Conservation (phyloP, 108 stramenopile genomes). For the Skeletonema grethae region DNA sequence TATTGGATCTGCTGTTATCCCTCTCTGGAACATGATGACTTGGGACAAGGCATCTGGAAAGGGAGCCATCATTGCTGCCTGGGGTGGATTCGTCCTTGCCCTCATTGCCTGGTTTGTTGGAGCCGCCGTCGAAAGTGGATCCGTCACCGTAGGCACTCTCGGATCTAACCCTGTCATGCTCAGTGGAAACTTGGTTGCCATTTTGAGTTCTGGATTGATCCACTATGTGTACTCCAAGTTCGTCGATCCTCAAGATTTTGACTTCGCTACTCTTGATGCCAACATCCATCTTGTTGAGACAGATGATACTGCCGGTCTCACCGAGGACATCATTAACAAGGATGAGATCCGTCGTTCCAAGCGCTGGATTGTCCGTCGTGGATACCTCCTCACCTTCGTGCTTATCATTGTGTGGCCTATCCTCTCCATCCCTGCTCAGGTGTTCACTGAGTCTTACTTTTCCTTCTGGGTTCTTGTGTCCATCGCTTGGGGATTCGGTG, state of each 20-base stretch:
- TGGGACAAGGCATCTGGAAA: slow-evolving; percentile 84
- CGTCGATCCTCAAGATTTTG: slow-evolving; percentile 85
- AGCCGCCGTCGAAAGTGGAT: slow-evolving; percentile 59
- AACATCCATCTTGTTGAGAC: slow-evolving; percentile 77
- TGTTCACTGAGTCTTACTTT: slow-evolving; percentile 82
- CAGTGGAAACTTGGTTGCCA: slow-evolving; percentile 88
- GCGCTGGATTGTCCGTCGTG: slow-evolving; percentile 83
- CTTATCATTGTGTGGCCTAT: slow-evolving; percentile 91
- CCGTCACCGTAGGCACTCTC: slow-evolving; percentile 64
- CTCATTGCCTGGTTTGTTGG: slow-evolving; percentile 78
- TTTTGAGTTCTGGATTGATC: slow-evolving; percentile 73
- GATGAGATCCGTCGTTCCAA: slow-evolving; percentile 60
- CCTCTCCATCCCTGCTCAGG: slow-evolving; percentile 85
- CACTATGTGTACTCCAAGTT: slow-evolving; percentile 70
- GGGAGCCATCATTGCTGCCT: slow-evolving; percentile 86
- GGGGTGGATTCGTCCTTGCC: slow-evolving; percentile 77
- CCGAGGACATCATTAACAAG: slow-evolving; percentile 63
- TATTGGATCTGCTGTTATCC: slow-evolving; percentile 91
- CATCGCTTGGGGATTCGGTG: slow-evolving; percentile 88
- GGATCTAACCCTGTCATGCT: slow-evolving; percentile 92
- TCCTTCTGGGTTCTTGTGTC: slow-evolving; percentile 91
- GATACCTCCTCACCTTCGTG: slow-evolving; percentile 77
- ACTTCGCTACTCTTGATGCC: slow-evolving; percentile 66
- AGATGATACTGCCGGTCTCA: slow-evolving; percentile 77
- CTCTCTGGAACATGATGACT: slow-evolving; percentile 89